A percentile compares a stretch with the other conserved stretches of the same genome.
phyloP scores from a whole-genome alignment of 345 rosid genomes.

The Salix udensis region DNA sequence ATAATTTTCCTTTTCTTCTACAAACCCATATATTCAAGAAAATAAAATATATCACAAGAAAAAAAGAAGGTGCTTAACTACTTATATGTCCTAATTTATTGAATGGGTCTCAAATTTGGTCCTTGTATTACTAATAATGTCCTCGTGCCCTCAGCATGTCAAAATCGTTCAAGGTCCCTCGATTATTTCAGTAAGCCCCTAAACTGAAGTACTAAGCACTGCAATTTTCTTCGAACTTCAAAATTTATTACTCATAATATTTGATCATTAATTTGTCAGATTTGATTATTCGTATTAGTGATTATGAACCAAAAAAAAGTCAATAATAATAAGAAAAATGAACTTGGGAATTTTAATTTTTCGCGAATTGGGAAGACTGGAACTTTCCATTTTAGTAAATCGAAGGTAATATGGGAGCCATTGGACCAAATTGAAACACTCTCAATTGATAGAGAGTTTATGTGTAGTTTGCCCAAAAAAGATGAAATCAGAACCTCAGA shows the following conservation, averaged over 20 bases:
- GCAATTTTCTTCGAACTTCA: no score
- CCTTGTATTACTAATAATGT: background rate
- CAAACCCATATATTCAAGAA: no score
- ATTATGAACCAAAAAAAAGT: background rate
- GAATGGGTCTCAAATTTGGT: background rate
- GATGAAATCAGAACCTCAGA: background rate
- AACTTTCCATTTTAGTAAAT: no score
- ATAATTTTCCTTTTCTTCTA: no score
- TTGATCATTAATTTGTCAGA: no score
- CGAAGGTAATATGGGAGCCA: background rate
- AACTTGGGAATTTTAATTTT: no score
- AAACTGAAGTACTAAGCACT: no score
- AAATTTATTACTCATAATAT: background rate
- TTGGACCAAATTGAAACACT: background rate
- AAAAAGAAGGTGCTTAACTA: background rate
- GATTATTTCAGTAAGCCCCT: no score
- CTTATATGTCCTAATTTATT: background rate
- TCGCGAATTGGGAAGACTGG: no score
- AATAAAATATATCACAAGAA: background rate
- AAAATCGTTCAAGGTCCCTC: background rate
- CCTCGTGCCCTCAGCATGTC: background rate
- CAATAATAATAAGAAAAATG: background rate
- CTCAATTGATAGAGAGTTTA: background rate
- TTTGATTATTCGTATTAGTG: background rate
- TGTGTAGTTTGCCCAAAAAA: background rate